A percentile compares a stretch with the other conserved stretches of the same genome.
phyloP scores from a whole-genome alignment of 2,329 filamentous ascomycete genomes.

The Fusarium sp. region DNA sequence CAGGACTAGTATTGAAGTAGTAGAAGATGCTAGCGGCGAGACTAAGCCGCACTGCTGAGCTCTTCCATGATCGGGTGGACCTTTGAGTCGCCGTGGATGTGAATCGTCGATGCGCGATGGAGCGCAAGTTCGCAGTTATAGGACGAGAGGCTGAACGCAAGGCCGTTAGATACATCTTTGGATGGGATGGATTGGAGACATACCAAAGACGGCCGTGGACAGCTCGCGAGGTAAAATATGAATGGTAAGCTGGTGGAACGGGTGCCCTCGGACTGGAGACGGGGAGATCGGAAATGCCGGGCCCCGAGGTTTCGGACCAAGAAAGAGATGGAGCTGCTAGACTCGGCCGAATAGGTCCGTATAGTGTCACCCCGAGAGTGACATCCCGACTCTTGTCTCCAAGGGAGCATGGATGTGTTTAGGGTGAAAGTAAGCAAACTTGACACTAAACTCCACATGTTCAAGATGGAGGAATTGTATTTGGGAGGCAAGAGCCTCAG shows the following conservation, averaged over 20 bases:
- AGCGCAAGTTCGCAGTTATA: neutral
- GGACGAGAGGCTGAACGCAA: neutral
- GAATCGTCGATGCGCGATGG: neutral
- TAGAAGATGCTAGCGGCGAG: neutral
- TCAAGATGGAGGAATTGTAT: neutral
- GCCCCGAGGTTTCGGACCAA: neutral
- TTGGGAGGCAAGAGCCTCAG: neutral
- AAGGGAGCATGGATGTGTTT: neutral
- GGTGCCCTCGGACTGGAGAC: neutral
- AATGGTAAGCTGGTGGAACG: neutral
- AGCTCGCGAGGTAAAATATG: neutral
- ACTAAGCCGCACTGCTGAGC: neutral
- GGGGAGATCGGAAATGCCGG: neutral
- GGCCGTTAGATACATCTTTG: neutral
- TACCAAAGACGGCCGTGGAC: neutral
- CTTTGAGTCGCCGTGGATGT: neutral
- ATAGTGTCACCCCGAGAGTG: neutral
- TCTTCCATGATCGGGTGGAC: neutral
- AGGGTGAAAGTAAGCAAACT: neutral
- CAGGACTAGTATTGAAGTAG: neutral
- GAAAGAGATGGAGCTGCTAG: neutral
- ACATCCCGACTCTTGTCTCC: neutral
- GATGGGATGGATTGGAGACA: fast-evolving
- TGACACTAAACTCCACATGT: neutral
- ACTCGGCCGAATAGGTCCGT: neutral